Conservation (phyloP, 306 rosid species). For the Spatholobus suberectus region DNA sequence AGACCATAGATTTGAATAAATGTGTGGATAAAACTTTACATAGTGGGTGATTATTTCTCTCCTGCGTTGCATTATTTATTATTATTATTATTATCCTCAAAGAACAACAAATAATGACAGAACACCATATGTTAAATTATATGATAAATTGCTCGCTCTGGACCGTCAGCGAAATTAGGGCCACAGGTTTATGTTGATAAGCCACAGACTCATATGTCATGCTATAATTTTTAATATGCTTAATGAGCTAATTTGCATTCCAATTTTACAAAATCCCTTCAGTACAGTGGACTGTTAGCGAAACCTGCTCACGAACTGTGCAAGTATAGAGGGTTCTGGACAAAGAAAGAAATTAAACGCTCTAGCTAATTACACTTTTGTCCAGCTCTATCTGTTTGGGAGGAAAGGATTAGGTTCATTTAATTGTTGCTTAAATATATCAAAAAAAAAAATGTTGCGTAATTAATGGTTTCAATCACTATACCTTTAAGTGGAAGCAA, state of each 20-base stretch:
- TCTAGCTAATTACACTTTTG: background rate
- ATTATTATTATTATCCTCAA: constrained; percentile 11
- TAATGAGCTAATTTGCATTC: constrained; percentile 8
- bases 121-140: constrained; percentile 26
- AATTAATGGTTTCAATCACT: background rate
- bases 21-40: constrained; percentile 45
- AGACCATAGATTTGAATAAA: constrained; percentile 34
- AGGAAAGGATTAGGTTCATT: constrained; percentile 29
- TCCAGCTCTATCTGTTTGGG: background rate
- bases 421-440: background rate
- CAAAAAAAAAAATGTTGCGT: too few species aligned
- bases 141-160: background rate
- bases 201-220: constrained; percentile 1
- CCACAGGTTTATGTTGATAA: constrained; percentile 43
- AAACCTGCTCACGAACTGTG: background rate
- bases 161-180: constrained; percentile 51
- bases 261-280: background rate
- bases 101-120: constrained; percentile 27
- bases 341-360: background rate
- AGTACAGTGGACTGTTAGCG: too few species aligned
- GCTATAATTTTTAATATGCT: constrained; percentile 22
- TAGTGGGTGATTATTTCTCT: constrained; percentile 24
- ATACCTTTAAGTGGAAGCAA: constrained; percentile 34
- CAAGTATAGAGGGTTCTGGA: background rate
- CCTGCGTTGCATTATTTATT: background rate